Base-by-base conservation (phyloP, 495 filamentous ascomycete genomes). In the Xylaria scruposa region DNA sequence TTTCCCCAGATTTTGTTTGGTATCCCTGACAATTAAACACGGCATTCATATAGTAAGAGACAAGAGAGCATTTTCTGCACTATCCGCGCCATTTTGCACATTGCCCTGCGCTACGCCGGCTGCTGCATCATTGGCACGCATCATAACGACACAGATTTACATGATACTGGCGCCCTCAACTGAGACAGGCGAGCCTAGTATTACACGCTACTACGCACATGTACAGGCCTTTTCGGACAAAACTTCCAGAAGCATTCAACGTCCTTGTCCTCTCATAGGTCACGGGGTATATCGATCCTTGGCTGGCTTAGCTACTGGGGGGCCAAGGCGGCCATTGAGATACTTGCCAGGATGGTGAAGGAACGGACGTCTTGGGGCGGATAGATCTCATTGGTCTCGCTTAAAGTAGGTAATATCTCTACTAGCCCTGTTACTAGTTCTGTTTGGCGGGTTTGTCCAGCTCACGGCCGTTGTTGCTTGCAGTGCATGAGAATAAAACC, bases 201-300 rank as follows among this genome's bases (percentile, higher is more conserved):
- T 19, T 12, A 38, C 7, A 60, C 33, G 33, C 33, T 33, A 59
- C 49, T 53, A 26, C 10, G 36, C 12, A n/a, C 9, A 38, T 38
- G 38, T 42, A 13, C 38, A 26, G 36, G n/a, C 15, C n/a, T 19
- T 17, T 31, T 40, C 49, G 31, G 47, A 54, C n/a, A 60, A 67
- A 56, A 51, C 49, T 67, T 56, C 49, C 49, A 67, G 64, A 67
- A 67, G 49, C 49, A 67, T 54, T 67, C 33, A 3, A 24, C 19
- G 19, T 40, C 64, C 31, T 56, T 9, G n/a, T 29, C 49, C 46
- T 51, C 46, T 67, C 15, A 67, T 54, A 67, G 64, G 64, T 24
- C 64, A 36, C 7, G 7, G 53, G 31, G 58, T 60, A 33, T 31
- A 36, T 33, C n/a, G 21, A 12, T 53, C 33, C 40, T 54, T 51